Conservation (phyloP, 129 eudicot genomes). For the Helichrysum umbraculigerum region DNA sequence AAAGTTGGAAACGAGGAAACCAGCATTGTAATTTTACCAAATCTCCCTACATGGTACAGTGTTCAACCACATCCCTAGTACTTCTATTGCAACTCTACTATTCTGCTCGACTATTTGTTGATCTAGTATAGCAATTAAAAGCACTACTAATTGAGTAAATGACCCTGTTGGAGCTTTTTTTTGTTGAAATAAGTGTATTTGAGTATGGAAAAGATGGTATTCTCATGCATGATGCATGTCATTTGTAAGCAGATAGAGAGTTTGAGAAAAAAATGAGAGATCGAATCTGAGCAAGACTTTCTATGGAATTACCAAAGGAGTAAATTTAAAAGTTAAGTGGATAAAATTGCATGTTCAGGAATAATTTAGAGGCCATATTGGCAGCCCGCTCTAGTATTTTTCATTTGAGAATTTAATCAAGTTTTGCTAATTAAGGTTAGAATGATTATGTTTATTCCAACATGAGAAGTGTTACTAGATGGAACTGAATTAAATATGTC, state of each 20-base stretch:
- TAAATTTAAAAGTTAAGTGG: conserved; percentile 2
- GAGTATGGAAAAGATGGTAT: not conserved
- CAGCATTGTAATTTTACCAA: not conserved
- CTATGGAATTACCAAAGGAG: not conserved
- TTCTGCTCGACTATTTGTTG: not conserved
- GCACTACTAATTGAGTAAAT: not conserved
- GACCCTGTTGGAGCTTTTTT: not conserved
- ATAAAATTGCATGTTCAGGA: not conserved
- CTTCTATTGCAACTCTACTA: not conserved
- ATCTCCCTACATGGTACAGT: not conserved
- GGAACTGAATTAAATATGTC: not conserved
- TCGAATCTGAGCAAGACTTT: not conserved
- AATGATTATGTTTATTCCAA: not conserved
- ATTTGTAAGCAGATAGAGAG: no score
- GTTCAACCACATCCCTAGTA: not conserved
- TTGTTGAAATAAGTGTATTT: not conserved
- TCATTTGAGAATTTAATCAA: not conserved
- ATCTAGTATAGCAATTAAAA: not conserved
- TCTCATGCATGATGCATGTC: not conserved
- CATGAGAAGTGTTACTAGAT: not conserved
- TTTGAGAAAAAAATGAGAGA: not conserved
- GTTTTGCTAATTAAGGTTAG: conserved; percentile 10
- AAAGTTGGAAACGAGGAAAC: not conserved
- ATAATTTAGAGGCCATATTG: not conserved
- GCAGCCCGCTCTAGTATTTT: not conserved